A percentile compares a stretch with the other conserved stretches of the same genome.
These are phyloP conservation scores for Dryas integrifolia DNA, from an alignment of 331 rosid genomes.

Conservation along the genomic window DNA sequence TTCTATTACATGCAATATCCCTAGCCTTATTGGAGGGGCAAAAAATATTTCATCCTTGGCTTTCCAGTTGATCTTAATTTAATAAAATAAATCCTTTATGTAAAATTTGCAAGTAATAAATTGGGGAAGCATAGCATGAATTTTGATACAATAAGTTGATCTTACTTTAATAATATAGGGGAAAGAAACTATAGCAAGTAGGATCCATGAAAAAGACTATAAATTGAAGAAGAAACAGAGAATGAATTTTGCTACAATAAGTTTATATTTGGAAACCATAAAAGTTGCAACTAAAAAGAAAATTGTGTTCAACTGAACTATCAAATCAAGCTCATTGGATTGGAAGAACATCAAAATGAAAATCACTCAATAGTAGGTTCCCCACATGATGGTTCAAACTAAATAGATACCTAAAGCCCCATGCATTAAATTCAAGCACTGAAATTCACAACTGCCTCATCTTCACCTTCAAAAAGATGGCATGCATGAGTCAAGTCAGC, in stretches of 20 bases:
- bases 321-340: conserved; percentile 9
- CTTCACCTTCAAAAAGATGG: conserved; percentile 10
- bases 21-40: not conserved
- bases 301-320: not conserved
- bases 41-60: not conserved
- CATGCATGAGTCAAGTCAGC: conserved; percentile 5
- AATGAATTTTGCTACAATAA: not conserved
- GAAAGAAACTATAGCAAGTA: no score
- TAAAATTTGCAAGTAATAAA: not conserved
- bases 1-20: not conserved
- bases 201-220: no score
- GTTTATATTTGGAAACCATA: not conserved
- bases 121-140: not conserved
- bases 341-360: not conserved
- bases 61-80: not conserved
- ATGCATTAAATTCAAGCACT: not conserved
- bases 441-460: conserved; percentile 12
- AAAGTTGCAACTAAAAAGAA: not conserved
- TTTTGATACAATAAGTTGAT: not conserved
- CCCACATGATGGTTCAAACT: conserved; percentile 2
- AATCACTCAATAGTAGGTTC: not conserved
- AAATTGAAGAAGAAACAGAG: not conserved
- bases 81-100: not conserved
- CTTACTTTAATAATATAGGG: not conserved
- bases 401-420: not conserved